Evolutionary conservation across 345 rosid genomes (phyloP), one percentile per base, ranked within the genome.

Genomic region (Excoecaria agallocha): DNA sequence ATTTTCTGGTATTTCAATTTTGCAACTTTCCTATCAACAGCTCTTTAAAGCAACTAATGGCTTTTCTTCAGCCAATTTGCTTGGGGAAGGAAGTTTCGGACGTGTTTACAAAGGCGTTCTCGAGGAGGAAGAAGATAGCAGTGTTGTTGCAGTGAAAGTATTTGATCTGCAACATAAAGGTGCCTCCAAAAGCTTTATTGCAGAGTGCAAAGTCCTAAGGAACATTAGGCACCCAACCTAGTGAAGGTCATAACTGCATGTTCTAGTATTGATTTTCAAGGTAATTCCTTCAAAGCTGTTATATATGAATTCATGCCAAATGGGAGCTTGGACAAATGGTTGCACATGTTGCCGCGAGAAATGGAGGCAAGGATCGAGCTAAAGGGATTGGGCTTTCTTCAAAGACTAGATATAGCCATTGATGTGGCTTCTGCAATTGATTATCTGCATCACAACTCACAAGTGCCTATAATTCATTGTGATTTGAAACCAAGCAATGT

Each of bases 61-160:
- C 22, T 80, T 83, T 45, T 45, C 86, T 62, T 51, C 79, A 0
- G 62, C 51, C 10, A 75, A 69, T 74, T 6, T 80, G 71, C 57
- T 73, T 5, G 84, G 84, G 10, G 66, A 62, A 54, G 80, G 84
- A 22, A 78, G 71, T 45, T 79, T 78, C 61, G 75, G 82, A 7
- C 1, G 0, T 12, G 78, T 76, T 22, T 76, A 73, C 17, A n/a
- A 38, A 38, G 37, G 52, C 19, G 24, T 49, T 62, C 41, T 62
- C 17, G 48, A 37, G 7, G 46, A 62, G 11, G 22, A 62, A 38
- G 8, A 38, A 62, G 12, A 60, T 5, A 43, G 48, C 7, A 43
- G 10, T 43, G 48, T 5, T 35, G 43, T 38, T 62, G 67, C 67
- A 7, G 45, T 38, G 12, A 62, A 62, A 30, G 68, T 19, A 50